Base-by-base conservation (phyloP, 306 rosid species). In the Gastrolobium bilobum region DNA sequence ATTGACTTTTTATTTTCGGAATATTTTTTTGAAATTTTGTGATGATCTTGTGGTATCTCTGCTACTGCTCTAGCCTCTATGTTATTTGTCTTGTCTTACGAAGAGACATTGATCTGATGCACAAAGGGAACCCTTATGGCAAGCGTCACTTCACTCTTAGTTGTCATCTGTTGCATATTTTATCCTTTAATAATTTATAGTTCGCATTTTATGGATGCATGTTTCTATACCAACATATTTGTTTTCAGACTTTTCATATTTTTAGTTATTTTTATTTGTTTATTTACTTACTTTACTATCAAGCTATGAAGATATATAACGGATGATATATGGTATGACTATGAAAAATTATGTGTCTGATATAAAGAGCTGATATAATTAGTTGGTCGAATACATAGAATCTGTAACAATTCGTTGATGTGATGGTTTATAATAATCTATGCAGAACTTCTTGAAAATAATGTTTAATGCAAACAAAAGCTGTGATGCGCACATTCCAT, bases 131-230 rank as follows among this genome's bases (percentile, higher is more conserved):
- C 38, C 33, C 53, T 64, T 29, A 38, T 64, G 54, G 66, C 73
- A 52, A 40, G 59, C 67, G 81, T 77, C 81, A 54, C 75, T 44
- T 77, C 75, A 67, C 26, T 77, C 81, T 77, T 67, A 67, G 81
- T 77, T 77, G 81, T 66, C 81, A 67, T 66, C 81, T 53, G 67
- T 13, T 40, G n/a, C 75, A 53, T 44, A 26, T 39, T 65, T 42
- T 54, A 65, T 30, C 48, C 31, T 46, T 75, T 47, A 75, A 46
- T 43, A 44, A 53, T 46, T 48, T 10, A 48, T 47, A 11, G 5
- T 42, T 20, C 26, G 26, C 26, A 42, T 52, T 26, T 42, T 73
- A 40, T 58, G 11, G 42, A 43, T 42, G 10, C 68, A 56, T 43
- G 42, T 42, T 33, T 51, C 15, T 33, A 72, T 48, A 13, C 37